Base-by-base conservation (phyloP, 139 green algal genomes). In the Tetratostichococcus sp. region DNA sequence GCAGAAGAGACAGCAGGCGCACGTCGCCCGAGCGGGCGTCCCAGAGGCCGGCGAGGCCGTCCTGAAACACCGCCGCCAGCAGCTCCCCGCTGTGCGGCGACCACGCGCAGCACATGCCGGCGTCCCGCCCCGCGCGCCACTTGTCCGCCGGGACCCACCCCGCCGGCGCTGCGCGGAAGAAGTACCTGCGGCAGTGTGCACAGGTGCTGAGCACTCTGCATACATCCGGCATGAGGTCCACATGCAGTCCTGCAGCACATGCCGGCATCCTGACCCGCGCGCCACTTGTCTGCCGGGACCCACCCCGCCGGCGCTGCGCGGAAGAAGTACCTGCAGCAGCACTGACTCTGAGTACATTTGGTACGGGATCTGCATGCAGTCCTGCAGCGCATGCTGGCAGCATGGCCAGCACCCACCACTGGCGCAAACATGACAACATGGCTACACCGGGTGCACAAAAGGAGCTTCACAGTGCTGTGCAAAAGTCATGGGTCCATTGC, bases 341-440 rank as follows among this genome's bases (percentile, higher is more conserved):
- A n/a, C n/a, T n/a, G n/a, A n/a, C n/a, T n/a, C n/a, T n/a, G n/a
- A n/a, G n/a, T n/a, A n/a, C n/a, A n/a, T n/a, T n/a, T n/a, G n/a
- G n/a, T n/a, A n/a, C n/a, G n/a, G n/a, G n/a, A n/a, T n/a, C n/a
- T n/a, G n/a, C n/a, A n/a, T n/a, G n/a, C n/a, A n/a, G n/a, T n/a
- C n/a, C n/a, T n/a, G 80, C 88, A 93, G 75, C 84, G 85, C 89
- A 94, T 93, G 58, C 89, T 88, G 25, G 85, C 83, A 71, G 94
- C 90, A 21, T 35, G n/a, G 1, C 85, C 87, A 43, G 87, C 88
- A 0, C 70, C n/a, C n/a, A n/a, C n/a, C n/a, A n/a, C n/a, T n/a
- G n/a, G n/a, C n/a, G n/a, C n/a, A n/a, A n/a, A n/a, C n/a, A n/a
- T n/a, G n/a, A n/a, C n/a, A n/a, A n/a, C n/a, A n/a, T n/a, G n/a